These are phyloP conservation scores for Cymbopogon flexuosus DNA, from an alignment of 202 grass and related monocot genomes.

Conservation along the genomic window DNA sequence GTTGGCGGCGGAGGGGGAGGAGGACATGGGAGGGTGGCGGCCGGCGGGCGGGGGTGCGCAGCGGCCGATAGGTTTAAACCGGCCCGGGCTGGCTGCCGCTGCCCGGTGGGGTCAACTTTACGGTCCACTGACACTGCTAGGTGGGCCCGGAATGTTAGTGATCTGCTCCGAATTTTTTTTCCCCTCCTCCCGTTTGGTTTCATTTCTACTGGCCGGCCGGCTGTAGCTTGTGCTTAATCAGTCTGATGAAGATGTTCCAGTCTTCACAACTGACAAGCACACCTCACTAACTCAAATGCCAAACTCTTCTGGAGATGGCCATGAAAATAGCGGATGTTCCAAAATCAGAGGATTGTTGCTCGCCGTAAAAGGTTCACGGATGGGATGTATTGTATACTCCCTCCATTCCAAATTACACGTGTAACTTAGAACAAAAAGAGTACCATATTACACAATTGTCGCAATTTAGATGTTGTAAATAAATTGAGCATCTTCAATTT, in stretches of 20 bases:
- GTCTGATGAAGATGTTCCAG: background rate
- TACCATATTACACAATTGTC: background rate
- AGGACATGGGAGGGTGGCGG: conserved; percentile 54
- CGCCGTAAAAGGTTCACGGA: no score
- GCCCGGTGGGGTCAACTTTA: conserved; percentile 18
- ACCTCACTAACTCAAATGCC: background rate
- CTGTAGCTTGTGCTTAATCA: background rate
- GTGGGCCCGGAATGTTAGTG: background rate
- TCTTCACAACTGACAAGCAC: background rate
- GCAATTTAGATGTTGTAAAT: background rate
- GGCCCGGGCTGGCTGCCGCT: conserved; percentile 6
- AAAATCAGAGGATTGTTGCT: no score
- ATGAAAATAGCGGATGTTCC: background rate
- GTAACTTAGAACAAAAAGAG: background rate
- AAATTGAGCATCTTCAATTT: background rate
- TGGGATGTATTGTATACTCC: no score
- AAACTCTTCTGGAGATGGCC: background rate
- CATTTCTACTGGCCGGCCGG: no score
- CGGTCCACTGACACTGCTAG: conserved; percentile 3
- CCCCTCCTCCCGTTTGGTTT: background rate
- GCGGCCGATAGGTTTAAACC: conserved; percentile 37
- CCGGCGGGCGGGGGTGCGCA: conserved; percentile 5
- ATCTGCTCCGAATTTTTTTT: background rate
- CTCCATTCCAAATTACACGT: background rate
- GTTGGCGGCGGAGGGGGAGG: conserved; percentile 40